These are phyloP conservation scores for Daedalea quercina DNA, from an alignment of 768 basidiomycete species.

Conservation along the genomic window DNA sequence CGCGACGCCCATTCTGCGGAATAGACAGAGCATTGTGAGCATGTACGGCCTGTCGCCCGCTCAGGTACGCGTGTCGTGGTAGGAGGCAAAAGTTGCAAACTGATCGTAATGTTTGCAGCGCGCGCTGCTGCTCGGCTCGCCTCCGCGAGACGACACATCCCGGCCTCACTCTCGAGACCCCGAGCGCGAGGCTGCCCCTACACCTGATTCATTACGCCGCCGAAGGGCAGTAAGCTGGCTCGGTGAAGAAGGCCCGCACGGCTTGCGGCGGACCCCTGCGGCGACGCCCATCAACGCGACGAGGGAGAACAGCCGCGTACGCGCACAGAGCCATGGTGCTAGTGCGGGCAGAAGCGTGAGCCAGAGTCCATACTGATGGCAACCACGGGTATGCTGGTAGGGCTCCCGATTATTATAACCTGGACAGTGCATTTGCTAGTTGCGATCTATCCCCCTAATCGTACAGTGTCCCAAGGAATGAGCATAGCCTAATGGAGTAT, in stretches of 20 bases:
- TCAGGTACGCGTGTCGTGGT: slow-evolving; percentile 37
- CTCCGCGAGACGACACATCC: slow-evolving; percentile 40
- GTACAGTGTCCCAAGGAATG: neutral
- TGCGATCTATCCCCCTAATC: neutral
- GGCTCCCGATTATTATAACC: neutral
- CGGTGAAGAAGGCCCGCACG: slow-evolving; percentile 8
- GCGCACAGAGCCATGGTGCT: slow-evolving; percentile 1
- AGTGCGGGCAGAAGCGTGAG: slow-evolving; percentile 7
- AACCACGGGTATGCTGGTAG: neutral
- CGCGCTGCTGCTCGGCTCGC: slow-evolving; percentile 59
- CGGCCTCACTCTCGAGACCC: slow-evolving; percentile 13
- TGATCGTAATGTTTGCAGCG: slow-evolving; percentile 31
- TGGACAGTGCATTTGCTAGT: neutral
- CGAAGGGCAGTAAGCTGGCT: slow-evolving; percentile 19
- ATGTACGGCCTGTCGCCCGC: slow-evolving; percentile 70
- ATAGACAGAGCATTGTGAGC: slow-evolving; percentile 49
- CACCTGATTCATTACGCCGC: slow-evolving; percentile 15
- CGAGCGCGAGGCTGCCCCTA: slow-evolving; percentile 11
- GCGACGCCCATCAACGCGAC: slow-evolving; percentile 7
- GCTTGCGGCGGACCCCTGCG: slow-evolving; percentile 7
- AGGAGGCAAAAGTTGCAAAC: neutral
- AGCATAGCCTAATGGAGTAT: neutral
- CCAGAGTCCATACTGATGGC: neutral
- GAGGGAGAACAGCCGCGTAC: slow-evolving; percentile 7
- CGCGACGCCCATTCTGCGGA: slow-evolving; percentile 36